Evolutionary conservation across 2,329 filamentous ascomycete genomes (phyloP), one percentile per base, ranked within the genome.

Genomic region (Aureobasidium sp.): DNA sequence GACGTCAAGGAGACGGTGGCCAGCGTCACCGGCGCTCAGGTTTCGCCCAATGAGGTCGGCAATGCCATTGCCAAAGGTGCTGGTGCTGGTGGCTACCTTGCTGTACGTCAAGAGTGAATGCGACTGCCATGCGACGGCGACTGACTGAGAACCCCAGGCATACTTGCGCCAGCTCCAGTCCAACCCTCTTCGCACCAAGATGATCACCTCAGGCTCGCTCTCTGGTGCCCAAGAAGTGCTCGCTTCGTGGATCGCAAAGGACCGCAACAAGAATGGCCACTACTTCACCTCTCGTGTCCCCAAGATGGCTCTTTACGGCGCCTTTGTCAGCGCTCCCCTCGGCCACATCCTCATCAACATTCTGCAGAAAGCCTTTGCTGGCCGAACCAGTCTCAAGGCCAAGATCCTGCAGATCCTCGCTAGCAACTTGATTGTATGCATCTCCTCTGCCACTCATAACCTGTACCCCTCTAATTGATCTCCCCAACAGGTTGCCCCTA

Each of bases 291-390:
- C 91, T 67, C 89, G 94, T 67, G 92, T 99, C 63, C 94, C 94
- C 68, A 97, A 97, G 85, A 99, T 99, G 94, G 91, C 93, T 61
- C 83, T 91, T 62, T 99, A 97, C 73, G 94, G 94, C 70, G 91
- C 93, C 68, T 87, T 99, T 71, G 83, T 99, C 77, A 93, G 90
- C 79, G 94, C 94, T 29, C 94, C 94, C 37, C 81, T 99, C 62
- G 94, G 94, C 67, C 94, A 97, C 78, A 84, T 97, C 74, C 83
- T 99, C 74, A 94, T 99, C 79, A 93, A 89, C 80, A 83, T 93
- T 65, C 84, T 99, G 66, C 94, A 99, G 79, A 92, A 88, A 81
- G 76, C 91, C 71, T 99, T 99, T 78, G 86, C 89, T 67, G 89
- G 90, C 68, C 87, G 91, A 73, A 96, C 91, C 69, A 96, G 90